Percentiles rank a stretch among this genome's conserved stretches.
Conservation (phyloP, 1,284 basidiomycete genomes). For the Coriolopsis trogii region DNA sequence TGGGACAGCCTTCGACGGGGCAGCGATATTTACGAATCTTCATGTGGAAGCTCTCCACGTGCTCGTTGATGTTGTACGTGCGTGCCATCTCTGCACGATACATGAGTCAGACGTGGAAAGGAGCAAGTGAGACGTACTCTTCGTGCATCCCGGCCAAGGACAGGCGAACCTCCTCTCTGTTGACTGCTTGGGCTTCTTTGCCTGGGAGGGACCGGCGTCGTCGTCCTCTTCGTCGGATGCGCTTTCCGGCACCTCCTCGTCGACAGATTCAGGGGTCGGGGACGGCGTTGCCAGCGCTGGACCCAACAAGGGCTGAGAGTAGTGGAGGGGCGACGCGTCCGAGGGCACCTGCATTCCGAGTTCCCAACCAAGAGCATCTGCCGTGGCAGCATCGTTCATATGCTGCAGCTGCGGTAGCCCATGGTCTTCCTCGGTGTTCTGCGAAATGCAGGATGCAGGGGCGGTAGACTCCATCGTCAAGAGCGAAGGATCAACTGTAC, state of each 20-base stretch:
- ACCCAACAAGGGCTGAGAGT: background rate
- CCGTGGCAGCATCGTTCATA: conserved; percentile 2
- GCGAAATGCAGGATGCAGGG: background rate
- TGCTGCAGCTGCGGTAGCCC: conserved; percentile 9
- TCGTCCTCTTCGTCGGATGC: no score
- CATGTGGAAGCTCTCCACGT: conserved; percentile 1
- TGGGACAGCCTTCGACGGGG: background rate
- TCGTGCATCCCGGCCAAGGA: background rate
- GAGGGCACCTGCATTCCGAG: conserved; percentile 7
- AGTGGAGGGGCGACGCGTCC: no score
- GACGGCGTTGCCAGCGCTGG: no score
- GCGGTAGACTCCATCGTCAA: background rate
- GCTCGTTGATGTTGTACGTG: background rate
- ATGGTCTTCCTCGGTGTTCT: no score
- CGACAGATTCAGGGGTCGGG: no score
- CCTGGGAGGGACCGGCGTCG: no score
- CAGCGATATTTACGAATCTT: background rate
- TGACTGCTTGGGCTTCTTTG: background rate
- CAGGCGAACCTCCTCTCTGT: conserved; percentile 3
- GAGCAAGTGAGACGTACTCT: no score
- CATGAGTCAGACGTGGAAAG: background rate
- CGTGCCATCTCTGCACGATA: conserved; percentile 1
- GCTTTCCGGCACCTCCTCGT: no score
- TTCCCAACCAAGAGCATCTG: conserved; percentile 10
- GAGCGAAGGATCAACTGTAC: background rate